Conservation (phyloP, 2,329 filamentous ascomycete genomes). For the Ceratocystis variospora region DNA sequence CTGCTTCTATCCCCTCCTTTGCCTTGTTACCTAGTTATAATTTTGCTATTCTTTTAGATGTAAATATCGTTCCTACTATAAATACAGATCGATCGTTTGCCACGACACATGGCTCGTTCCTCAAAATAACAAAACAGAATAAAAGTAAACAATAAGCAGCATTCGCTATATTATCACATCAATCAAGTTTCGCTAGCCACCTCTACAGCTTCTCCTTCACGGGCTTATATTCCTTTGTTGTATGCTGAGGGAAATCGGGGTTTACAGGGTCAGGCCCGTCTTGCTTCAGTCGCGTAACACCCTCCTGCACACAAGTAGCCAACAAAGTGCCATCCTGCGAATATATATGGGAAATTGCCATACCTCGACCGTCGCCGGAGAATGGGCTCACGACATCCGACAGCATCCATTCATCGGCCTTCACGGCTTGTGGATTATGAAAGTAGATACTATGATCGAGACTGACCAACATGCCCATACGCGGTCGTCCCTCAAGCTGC, state of each 20-base stretch:
- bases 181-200: background rate
- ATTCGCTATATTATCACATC: background rate
- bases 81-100: too few species aligned
- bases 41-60: background rate
- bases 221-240: background rate
- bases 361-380: slow-evolving; percentile 61
- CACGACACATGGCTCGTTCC: too few species aligned
- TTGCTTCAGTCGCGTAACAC: slow-evolving; percentile 15
- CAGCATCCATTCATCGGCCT: slow-evolving; percentile 63
- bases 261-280: slow-evolving; percentile 16
- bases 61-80: background rate
- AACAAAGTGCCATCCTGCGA: slow-evolving; percentile 56
- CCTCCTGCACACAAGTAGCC: slow-evolving; percentile 72
- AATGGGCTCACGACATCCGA: slow-evolving; percentile 69
- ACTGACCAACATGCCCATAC: slow-evolving; percentile 73
- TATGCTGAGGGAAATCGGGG: slow-evolving; percentile 22
- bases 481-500: slow-evolving; percentile 38
- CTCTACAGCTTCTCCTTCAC: slow-evolving; percentile 12
- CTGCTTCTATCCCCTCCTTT: background rate
- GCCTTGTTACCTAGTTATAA: background rate
- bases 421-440: slow-evolving; percentile 44
- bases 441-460: slow-evolving; percentile 64
- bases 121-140: too few species aligned
- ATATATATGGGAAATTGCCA: slow-evolving; percentile 65
- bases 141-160: too few species aligned